Conservation (phyloP, 352 stramenopile species). For the Pythium inflatum region DNA sequence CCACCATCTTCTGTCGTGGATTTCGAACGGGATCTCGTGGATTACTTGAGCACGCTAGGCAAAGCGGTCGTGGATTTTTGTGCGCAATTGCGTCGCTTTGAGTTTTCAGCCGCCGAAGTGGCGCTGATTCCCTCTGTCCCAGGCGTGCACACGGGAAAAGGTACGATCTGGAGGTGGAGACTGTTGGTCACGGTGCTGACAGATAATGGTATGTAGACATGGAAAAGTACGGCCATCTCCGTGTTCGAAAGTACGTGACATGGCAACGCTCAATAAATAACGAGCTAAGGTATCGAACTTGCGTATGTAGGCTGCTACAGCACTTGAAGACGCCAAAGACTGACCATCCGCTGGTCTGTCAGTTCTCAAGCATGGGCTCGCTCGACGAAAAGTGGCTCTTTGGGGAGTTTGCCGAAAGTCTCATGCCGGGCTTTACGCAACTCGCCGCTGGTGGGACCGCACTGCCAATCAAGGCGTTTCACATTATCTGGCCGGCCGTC, state of each 20-base stretch:
- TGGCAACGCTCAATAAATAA: too few relatives aligned
- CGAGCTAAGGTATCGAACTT: too few relatives aligned
- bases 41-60: conserved; percentile 64
- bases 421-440: conserved; percentile 53
- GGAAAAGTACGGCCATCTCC: conserved; percentile 81
- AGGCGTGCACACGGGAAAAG: conserved; percentile 68
- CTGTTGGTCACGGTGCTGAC: background rate
- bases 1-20: conserved; percentile 22
- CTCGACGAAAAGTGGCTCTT: conserved; percentile 86
- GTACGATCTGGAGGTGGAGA: conserved; percentile 29
- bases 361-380: conserved; percentile 85
- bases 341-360: conserved; percentile 73
- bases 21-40: conserved; percentile 68
- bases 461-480: conserved; percentile 57
- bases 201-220: conserved; percentile 49
- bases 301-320: conserved; percentile 55
- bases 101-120: conserved; percentile 64
- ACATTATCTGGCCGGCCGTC: conserved; percentile 84
- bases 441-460: conserved; percentile 29
- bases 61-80: conserved; percentile 51
- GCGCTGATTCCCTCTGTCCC: conserved; percentile 71
- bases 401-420: conserved; percentile 66
- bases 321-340: conserved; percentile 48
- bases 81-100: conserved; percentile 48
- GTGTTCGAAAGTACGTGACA: conserved; percentile 60